Evolutionary conservation across 176 grass and related monocot genomes (phyloP).

Genomic region (barley (Hordeum vulgare)): MorexV3_pseudomolecules_assembly NC_058524.1:119380796-119381295

Average conservation of each 20-base stretch:
- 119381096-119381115: background rate
- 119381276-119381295: slow-evolving; percentile 41
- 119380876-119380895: background rate
- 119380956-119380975: too few relatives aligned
- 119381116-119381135: background rate
- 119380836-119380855: background rate
- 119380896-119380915: background rate
- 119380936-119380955: background rate
- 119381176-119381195: background rate
- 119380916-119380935: background rate
- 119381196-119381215: background rate
- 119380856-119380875: background rate
- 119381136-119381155: background rate
- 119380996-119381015: too few relatives aligned
- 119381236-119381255: slow-evolving; percentile 48
- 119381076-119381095: background rate
- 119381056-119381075: background rate
- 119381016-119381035: background rate
- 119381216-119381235: background rate
- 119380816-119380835: background rate
- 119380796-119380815: background rate
- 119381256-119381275: slow-evolving; percentile 45
- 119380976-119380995: too few relatives aligned
- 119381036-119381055: background rate
- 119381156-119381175: background rate